These are phyloP conservation scores for Serendipita indica DNA, from an alignment of 768 basidiomycete genomes.

Conservation along the genomic window DNA sequence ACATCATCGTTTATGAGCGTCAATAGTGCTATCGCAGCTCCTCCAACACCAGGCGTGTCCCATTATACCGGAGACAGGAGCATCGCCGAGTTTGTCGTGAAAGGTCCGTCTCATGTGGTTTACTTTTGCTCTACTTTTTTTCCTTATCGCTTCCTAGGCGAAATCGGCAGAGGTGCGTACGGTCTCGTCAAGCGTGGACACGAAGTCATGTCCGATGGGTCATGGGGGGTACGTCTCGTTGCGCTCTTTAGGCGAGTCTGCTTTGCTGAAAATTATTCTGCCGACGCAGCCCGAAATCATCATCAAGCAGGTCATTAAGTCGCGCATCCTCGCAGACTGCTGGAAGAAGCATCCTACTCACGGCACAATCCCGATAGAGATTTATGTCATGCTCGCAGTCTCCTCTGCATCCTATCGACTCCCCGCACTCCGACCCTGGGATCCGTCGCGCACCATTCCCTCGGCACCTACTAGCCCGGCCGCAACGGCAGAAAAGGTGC, in stretches of 20 bases:
- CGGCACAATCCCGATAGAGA: conserved; percentile 97
- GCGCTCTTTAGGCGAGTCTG: neutral
- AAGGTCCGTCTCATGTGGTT: too few relatives aligned
- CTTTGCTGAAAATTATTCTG: conserved; percentile 13
- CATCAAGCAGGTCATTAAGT: conserved; percentile 98
- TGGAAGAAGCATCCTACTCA: conserved; percentile 95
- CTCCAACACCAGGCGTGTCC: conserved; percentile 18
- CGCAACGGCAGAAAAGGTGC: conserved; percentile 9
- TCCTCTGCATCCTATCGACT: conserved; percentile 67
- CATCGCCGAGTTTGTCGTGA: conserved; percentile 75
- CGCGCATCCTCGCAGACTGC: conserved; percentile 94
- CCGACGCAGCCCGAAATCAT: conserved; percentile 60
- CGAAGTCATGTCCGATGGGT: conserved; percentile 58
- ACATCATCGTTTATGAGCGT: conserved; percentile 47
- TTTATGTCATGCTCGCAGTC: conserved; percentile 83
- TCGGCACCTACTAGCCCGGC: conserved; percentile 17
- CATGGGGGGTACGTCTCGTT: conserved; percentile 56
- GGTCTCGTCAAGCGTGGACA: conserved; percentile 85
- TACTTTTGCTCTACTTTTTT: too few relatives aligned
- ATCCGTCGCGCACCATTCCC: conserved; percentile 41
- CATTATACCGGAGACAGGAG: conserved; percentile 42
- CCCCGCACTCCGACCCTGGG: conserved; percentile 61
- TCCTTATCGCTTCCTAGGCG: too few relatives aligned
- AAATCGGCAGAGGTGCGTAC: conserved; percentile 90
- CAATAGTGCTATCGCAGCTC: conserved; percentile 30